phyloP scores from a whole-genome alignment of 2,329 filamentous ascomycete genomes.

The Nigrograna mackinnonii region DNA sequence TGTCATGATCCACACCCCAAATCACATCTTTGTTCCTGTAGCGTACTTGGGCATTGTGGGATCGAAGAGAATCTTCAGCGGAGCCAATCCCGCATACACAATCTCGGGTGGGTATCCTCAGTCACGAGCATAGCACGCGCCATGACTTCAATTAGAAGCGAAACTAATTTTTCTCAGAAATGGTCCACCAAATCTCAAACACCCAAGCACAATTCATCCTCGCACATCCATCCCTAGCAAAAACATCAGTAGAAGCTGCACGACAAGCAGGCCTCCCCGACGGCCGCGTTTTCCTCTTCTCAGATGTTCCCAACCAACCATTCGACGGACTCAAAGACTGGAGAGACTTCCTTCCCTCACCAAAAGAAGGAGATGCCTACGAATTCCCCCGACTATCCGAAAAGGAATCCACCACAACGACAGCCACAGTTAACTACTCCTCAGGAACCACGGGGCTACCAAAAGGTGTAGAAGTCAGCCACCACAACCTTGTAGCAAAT shows the following conservation, averaged over 20 bases:
- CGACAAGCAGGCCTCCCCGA: slow-evolving; percentile 30
- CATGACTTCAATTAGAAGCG: not conserved
- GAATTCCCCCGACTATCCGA: slow-evolving; percentile 27
- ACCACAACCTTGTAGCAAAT: slow-evolving; percentile 56
- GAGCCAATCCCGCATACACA: slow-evolving; percentile 58
- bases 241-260: slow-evolving; percentile 31
- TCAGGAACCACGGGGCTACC: slow-evolving; percentile 57
- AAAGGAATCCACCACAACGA: slow-evolving; percentile 29
- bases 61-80: slow-evolving; percentile 56
- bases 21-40: slow-evolving; percentile 57
- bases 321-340: slow-evolving; percentile 33
- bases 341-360: slow-evolving; percentile 29
- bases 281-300: slow-evolving; percentile 35
- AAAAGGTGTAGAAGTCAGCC: slow-evolving; percentile 56
- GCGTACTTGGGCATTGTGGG: slow-evolving; percentile 57
- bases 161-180: slow-evolving; percentile 25
- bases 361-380: slow-evolving; percentile 29
- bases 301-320: slow-evolving; percentile 26
- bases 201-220: slow-evolving; percentile 36
- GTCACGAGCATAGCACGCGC: not conserved
- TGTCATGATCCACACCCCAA: slow-evolving; percentile 57
- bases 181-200: slow-evolving; percentile 37
- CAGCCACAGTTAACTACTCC: slow-evolving; percentile 55
- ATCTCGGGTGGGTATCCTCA: slow-evolving; percentile 47
- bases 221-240: slow-evolving; percentile 30